A percentile compares a stretch with the other conserved stretches of the same genome.
Conservation (phyloP, 163 green algal species). For the Coccomyxa subellipsoidea region DNA sequence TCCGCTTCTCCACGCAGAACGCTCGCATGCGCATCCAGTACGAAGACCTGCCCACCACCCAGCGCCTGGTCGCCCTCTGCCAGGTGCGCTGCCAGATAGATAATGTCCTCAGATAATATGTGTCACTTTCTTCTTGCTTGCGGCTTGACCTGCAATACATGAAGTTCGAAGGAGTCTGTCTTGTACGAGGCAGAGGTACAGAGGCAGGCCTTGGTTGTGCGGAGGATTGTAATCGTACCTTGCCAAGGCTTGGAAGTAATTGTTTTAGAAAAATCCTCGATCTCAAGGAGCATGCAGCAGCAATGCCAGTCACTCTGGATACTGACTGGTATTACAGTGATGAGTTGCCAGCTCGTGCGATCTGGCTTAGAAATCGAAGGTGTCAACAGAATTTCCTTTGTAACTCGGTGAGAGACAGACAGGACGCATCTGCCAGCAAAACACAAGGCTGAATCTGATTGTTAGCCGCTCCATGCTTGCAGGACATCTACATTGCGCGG, state of each 20-base stretch:
- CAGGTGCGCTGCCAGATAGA: conserved; percentile 41
- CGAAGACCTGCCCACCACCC: conserved; percentile 78
- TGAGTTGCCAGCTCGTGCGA: too few species aligned
- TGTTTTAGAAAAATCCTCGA: too few species aligned
- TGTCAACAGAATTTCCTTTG: not conserved
- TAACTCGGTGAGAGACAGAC: not conserved
- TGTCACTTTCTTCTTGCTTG: not conserved
- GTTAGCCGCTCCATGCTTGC: not conserved
- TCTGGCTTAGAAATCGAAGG: too few species aligned
- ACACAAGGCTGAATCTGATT: not conserved
- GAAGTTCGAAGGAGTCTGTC: not conserved
- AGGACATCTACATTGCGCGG: conserved; percentile 86
- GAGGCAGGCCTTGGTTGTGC: too few species aligned
- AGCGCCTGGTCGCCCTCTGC: conserved; percentile 70
- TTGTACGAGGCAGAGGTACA: too few species aligned
- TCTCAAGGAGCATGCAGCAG: too few species aligned
- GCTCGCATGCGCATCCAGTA: conserved; percentile 76
- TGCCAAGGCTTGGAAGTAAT: too few species aligned
- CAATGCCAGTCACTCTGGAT: too few species aligned
- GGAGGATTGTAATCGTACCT: too few species aligned
- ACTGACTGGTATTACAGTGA: too few species aligned
- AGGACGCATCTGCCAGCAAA: not conserved
- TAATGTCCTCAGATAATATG: too few species aligned
- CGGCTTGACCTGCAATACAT: not conserved
- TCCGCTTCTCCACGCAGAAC: conserved; percentile 69